Percentiles rank a stretch among this genome's conserved stretches.
Evolutionary conservation across 2,329 filamentous ascomycete species (phyloP).

Genomic region (Botrytis cinerea): DNA sequence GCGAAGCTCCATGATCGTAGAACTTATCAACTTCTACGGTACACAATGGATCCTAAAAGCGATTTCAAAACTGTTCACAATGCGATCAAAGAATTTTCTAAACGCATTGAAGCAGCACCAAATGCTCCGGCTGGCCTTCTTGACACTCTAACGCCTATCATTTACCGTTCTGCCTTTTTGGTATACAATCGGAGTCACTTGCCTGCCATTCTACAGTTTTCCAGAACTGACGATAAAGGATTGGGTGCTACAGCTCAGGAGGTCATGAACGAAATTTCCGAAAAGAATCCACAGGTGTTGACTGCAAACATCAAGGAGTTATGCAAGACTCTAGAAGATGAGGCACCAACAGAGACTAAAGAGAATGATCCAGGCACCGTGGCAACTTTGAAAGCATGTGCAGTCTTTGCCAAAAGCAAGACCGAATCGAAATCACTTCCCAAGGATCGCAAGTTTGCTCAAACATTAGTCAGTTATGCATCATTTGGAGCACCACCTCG

Average conservation of each 20-base stretch:
- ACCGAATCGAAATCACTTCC: slow-evolving; percentile 77
- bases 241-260: slow-evolving; percentile 81
- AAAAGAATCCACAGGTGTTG: slow-evolving; percentile 84
- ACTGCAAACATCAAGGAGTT: slow-evolving; percentile 90
- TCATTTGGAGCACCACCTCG: slow-evolving; percentile 78
- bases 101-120: slow-evolving; percentile 71
- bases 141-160: slow-evolving; percentile 77
- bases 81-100: slow-evolving; percentile 85
- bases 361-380: slow-evolving; percentile 74
- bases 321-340: slow-evolving; percentile 80
- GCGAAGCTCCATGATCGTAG: slow-evolving; percentile 88
- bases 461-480: slow-evolving; percentile 81
- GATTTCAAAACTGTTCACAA: slow-evolving; percentile 91
- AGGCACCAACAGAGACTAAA: slow-evolving; percentile 70
- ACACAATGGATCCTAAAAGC: slow-evolving; percentile 78
- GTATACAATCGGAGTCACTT: slow-evolving; percentile 95
- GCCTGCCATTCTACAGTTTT: slow-evolving; percentile 83
- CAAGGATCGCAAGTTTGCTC: slow-evolving; percentile 75
- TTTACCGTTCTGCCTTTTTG: slow-evolving; percentile 81
- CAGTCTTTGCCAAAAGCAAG: slow-evolving; percentile 83
- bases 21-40: slow-evolving; percentile 85
- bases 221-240: slow-evolving; percentile 78
- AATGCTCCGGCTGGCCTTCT: slow-evolving; percentile 61
- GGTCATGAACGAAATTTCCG: slow-evolving; percentile 88
- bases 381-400: slow-evolving; percentile 90